Percentiles rank a stretch among this genome's conserved stretches.
These are phyloP conservation scores for Metschnikowia baotianmanensis DNA, from an alignment of 805 yeast species.

Conservation along the genomic window DNA sequence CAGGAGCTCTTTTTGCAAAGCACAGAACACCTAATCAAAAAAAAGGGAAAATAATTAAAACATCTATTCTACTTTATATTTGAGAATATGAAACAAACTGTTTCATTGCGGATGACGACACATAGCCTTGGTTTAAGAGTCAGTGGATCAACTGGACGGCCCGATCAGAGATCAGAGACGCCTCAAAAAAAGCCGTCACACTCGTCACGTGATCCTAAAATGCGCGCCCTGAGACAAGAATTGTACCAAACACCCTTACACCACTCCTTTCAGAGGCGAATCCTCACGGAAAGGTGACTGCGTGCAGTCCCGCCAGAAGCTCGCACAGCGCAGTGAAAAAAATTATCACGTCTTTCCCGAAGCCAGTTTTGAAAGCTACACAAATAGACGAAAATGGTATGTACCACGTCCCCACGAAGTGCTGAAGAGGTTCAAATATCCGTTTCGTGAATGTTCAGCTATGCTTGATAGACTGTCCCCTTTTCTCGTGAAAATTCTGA, in stretches of 20 bases:
- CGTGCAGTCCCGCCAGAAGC: slow-evolving; percentile 4
- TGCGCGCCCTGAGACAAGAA: not conserved
- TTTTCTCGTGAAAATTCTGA: not conserved
- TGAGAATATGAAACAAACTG: too few relatives aligned
- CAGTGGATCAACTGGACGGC: not conserved
- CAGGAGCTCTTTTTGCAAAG: too few relatives aligned
- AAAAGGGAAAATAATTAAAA: too few relatives aligned
- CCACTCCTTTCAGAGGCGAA: slow-evolving; percentile 4
- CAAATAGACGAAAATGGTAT: slow-evolving; percentile 23
- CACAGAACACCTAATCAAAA: too few relatives aligned
- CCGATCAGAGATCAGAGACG: too few relatives aligned
- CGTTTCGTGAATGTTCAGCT: not conserved
- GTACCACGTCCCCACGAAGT: slow-evolving; percentile 10
- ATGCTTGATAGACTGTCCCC: not conserved
- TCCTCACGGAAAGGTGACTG: not conserved
- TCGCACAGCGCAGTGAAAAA: slow-evolving; percentile 18
- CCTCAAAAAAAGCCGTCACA: slow-evolving; percentile 17
- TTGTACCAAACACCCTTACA: slow-evolving; percentile 11
- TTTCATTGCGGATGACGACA: too few relatives aligned
- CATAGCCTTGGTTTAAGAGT: too few relatives aligned
- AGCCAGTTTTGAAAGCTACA: slow-evolving; percentile 10
- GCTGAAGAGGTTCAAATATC: not conserved
- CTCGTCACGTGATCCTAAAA: slow-evolving; percentile 11
- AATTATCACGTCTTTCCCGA: slow-evolving; percentile 16
- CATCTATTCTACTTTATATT: too few relatives aligned